Evolutionary conservation across 208 protist species (phyloP).

Genomic region (Crithidia thermophila): DNA sequence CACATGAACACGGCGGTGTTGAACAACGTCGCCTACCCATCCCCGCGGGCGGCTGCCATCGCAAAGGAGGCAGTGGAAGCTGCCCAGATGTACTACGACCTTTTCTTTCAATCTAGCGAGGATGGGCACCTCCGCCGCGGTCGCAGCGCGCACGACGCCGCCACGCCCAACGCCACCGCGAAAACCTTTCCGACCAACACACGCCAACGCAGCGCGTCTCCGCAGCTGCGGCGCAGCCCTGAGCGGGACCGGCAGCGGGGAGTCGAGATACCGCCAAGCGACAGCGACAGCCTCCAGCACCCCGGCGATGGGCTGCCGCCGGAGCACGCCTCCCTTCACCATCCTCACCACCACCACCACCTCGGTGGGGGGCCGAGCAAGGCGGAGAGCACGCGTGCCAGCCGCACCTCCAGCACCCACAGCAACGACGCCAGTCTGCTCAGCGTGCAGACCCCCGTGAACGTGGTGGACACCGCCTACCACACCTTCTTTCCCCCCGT

Average conservation of each 20-base stretch:
- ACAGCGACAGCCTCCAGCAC: too few species aligned
- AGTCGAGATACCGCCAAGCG: too few species aligned
- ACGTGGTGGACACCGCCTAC: constrained; percentile 41
- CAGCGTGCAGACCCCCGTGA: constrained; percentile 22
- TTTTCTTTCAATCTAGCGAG: constrained; percentile 39
- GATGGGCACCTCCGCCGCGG: neutral
- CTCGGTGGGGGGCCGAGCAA: neutral
- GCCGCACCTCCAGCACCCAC: constrained; percentile 3
- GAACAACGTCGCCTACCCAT: constrained; percentile 33
- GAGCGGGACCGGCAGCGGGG: too few species aligned
- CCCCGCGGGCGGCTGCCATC: constrained; percentile 22
- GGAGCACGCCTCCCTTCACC: neutral
- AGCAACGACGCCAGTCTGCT: constrained; percentile 7
- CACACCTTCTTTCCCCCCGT: constrained; percentile 61
- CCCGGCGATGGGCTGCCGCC: neutral
- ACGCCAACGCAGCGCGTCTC: too few species aligned
- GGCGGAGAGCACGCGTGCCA: neutral
- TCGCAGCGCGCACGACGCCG: too few species aligned
- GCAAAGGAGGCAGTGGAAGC: constrained; percentile 39
- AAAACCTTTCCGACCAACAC: too few species aligned
- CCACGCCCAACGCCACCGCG: too few species aligned
- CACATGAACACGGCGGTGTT: constrained; percentile 38
- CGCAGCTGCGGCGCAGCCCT: too few species aligned
- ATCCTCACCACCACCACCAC: neutral
- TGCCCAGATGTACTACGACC: constrained; percentile 42